Conservation (phyloP, 2,329 filamentous ascomycete species). For the Fusarium palustre region DNA sequence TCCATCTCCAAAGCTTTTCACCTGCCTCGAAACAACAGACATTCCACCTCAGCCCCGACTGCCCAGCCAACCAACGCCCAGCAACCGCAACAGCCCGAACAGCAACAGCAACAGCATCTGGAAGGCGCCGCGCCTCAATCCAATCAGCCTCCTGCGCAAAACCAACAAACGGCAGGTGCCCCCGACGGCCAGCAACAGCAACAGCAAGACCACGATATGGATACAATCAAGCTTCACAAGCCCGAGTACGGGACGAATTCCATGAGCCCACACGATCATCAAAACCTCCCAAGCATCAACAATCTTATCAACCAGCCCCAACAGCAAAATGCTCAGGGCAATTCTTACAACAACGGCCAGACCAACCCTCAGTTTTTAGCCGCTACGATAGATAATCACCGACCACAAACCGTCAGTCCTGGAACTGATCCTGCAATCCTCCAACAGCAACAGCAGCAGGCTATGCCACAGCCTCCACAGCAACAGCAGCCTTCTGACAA, state of each 20-base stretch:
- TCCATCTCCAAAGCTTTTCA: slow-evolving; percentile 62
- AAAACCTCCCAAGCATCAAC: slow-evolving; percentile 83
- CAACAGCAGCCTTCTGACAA: slow-evolving; percentile 44
- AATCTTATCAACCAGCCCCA: slow-evolving; percentile 77
- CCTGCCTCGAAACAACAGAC: slow-evolving; percentile 51
- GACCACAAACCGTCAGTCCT: slow-evolving; percentile 53
- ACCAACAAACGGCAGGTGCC: slow-evolving; percentile 37
- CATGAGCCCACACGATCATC: slow-evolving; percentile 59
- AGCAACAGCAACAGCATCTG: slow-evolving; percentile 38
- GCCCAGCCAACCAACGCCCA: slow-evolving; percentile 29
- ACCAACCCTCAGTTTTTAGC: slow-evolving; percentile 46
- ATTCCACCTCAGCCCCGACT: slow-evolving; percentile 45
- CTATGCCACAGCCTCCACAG: slow-evolving; percentile 46
- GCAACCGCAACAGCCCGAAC: slow-evolving; percentile 41
- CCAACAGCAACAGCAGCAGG: slow-evolving; percentile 55
- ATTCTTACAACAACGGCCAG: slow-evolving; percentile 47
- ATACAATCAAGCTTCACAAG: slow-evolving; percentile 47
- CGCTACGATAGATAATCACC: slow-evolving; percentile 43
- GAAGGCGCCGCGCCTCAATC: slow-evolving; percentile 37
- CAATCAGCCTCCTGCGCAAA: slow-evolving; percentile 30
- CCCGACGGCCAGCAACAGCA: slow-evolving; percentile 35
- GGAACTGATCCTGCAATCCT: slow-evolving; percentile 53
- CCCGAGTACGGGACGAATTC: slow-evolving; percentile 44
- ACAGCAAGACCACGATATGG: slow-evolving; percentile 45
- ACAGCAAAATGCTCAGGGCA: slow-evolving; percentile 57